Evolutionary conservation across 2,329 filamentous ascomycete species (phyloP).

Genomic region (Cytospora piceae): DNA sequence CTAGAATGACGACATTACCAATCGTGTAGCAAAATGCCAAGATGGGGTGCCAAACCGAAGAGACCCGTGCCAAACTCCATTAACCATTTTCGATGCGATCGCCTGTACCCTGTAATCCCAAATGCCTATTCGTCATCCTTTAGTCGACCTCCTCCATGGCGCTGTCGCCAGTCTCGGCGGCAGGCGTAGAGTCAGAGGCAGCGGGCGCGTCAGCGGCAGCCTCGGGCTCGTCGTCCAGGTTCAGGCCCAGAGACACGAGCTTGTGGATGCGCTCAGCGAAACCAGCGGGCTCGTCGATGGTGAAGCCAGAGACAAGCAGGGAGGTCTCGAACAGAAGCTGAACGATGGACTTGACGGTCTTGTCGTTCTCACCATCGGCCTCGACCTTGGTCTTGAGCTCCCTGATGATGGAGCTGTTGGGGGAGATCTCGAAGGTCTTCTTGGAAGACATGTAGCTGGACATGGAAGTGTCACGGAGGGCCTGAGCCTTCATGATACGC

Average conservation of each 20-base stretch:
- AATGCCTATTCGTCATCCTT: conserved; percentile 35
- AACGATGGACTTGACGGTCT: conserved; percentile 98
- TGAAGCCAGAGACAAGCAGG: conserved; percentile 97
- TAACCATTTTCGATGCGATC: conserved; percentile 45
- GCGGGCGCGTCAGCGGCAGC: conserved; percentile 62
- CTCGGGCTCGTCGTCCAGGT: conserved; percentile 96
- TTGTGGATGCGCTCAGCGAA: conserved; percentile 99
- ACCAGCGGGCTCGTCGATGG: conserved; percentile 96
- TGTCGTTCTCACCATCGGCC: conserved; percentile 95
- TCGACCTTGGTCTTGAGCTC: conserved; percentile 99
- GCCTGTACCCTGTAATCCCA: conserved; percentile 32
- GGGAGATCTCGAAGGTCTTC: conserved; percentile 99
- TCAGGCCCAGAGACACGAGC: conserved; percentile 95
- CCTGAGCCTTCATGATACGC: conserved; percentile 99
- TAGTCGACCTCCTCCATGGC: conserved; percentile 99
- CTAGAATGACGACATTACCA: conserved; percentile 28
- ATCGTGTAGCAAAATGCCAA: conserved; percentile 31
- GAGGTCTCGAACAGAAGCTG: conserved; percentile 99
- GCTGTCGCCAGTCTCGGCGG: conserved; percentile 76
- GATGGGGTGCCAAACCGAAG: conserved; percentile 37
- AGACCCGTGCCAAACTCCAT: conserved; percentile 46
- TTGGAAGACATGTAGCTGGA: conserved; percentile 99
- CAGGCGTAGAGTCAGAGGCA: conserved; percentile 60
- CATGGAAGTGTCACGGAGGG: conserved; percentile 99
- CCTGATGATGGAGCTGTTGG: conserved; percentile 95